Evolutionary conservation across 306 rosid species (phyloP), one percentile per base, ranked within the genome.

Genomic region (Fagus sylvatica): DNA sequence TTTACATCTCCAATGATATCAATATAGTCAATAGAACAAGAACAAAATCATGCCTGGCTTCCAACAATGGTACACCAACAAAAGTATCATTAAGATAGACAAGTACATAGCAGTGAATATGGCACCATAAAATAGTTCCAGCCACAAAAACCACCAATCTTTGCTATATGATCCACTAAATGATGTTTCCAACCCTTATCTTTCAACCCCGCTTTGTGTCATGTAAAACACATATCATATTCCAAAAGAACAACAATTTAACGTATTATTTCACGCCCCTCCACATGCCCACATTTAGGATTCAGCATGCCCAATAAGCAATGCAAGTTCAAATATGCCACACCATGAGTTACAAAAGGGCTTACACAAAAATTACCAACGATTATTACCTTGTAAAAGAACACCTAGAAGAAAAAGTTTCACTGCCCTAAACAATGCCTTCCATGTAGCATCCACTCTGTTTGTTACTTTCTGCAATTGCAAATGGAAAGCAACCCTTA

Each of bases 361-460:
- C 28, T 51, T 71, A 33, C 62, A 71, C 53, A 3, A 39, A 55
- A 48, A 48, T 28, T 40, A 46, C 6, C 34, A 6, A 76, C 53
- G 79, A 71, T 11, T 41, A 8, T 76, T 85, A 93, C 98, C 98
- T 92, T 94, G 98, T 78, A 94, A 97, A 79, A 92, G 4, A 78
- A 94, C 72, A 0, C 98, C 98, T 7, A 94, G 79, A 56, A 78
- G 34, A 73, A 90, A 90, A 68, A 94, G 94, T 64, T 90, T 82
- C 12, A 74, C 3, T 1, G 92, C 93, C 81, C 91, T 84, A 49
- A 84, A 4, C 22, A 86, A 43, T 28, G 94, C 92, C n/a, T 85
- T 85, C 85, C 81, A 87, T 66, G 97, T 81, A 73, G 97, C 94
- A 51, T 77, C 72, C 34, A 62, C 76, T 85, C 80, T 86, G 13